Evolutionary conservation across 306 rosid species (phyloP).

Genomic region (Quercus engelmannii): DNA sequence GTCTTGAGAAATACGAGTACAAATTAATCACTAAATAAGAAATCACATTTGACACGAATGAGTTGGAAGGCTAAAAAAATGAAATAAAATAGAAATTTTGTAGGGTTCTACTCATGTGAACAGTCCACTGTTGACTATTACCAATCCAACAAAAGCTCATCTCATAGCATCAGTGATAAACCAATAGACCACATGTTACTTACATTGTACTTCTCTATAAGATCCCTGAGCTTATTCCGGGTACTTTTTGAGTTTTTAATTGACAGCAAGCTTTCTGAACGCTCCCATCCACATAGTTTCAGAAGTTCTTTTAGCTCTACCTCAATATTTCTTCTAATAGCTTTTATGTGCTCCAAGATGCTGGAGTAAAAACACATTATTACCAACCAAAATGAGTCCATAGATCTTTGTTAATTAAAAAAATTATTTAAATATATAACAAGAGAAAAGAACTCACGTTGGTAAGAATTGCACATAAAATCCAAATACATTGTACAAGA

Average conservation of each 20-base stretch:
- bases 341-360: too few species aligned
- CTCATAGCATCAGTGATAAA: neutral
- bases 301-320: too few species aligned
- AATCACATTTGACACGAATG: neutral
- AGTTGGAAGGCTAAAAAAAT: neutral
- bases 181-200: conserved; percentile 23
- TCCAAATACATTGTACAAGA: too few species aligned
- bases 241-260: conserved; percentile 57
- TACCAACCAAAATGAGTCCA: neutral
- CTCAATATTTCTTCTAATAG: too few species aligned
- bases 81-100: neutral
- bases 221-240: conserved; percentile 75
- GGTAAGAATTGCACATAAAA: too few species aligned
- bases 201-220: conserved; percentile 76
- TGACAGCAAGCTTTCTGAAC: too few species aligned
- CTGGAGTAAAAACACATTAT: too few species aligned
- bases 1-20: neutral
- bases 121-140: neutral
- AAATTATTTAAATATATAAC: too few species aligned
- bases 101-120: neutral
- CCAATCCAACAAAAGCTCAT: neutral
- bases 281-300: too few species aligned
- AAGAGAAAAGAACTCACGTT: too few species aligned
- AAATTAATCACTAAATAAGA: neutral
- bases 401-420: too few species aligned